Conservation (phyloP, 176 grass and related monocot species). For the Ananas comosus region DNA sequence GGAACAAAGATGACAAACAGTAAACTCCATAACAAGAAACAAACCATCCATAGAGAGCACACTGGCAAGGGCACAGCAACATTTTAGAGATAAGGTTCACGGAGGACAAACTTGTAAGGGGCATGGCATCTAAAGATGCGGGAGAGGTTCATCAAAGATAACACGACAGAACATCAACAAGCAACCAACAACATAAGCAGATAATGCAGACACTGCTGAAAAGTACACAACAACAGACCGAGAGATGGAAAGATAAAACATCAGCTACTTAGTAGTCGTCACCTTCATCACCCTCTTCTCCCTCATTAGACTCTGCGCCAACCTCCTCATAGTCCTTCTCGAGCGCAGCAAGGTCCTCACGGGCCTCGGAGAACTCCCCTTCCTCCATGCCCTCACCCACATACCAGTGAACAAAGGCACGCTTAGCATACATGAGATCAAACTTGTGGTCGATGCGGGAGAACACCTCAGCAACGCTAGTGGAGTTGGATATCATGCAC, state of each 20-base stretch:
- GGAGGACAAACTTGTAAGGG: too few species aligned
- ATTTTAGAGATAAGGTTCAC: too few species aligned
- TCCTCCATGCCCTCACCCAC: constrained; percentile 19
- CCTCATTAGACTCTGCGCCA: constrained; percentile 10
- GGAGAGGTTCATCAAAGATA: too few species aligned
- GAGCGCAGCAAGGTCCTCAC: constrained; percentile 16
- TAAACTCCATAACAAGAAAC: too few species aligned
- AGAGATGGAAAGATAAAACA: not conserved
- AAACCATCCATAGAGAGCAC: too few species aligned
- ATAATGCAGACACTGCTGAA: not conserved
- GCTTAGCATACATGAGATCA: constrained; percentile 17
- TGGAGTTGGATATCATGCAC: constrained; percentile 22
- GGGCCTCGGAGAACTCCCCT: constrained; percentile 18
- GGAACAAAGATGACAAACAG: too few species aligned
- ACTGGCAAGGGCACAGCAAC: too few species aligned
- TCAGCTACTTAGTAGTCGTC: not conserved
- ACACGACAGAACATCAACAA: too few species aligned
- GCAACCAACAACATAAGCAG: not conserved
- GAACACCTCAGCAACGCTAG: constrained; percentile 17
- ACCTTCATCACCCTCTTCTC: not conserved
- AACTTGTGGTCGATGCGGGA: constrained; percentile 19
- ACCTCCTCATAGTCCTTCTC: constrained; percentile 21
- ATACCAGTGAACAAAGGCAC: constrained; percentile 20
- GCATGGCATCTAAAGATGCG: too few species aligned
- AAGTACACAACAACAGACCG: not conserved